Evolutionary conservation across 331 rosid species (phyloP), one percentile per base, ranked within the genome.

Genomic region (Ulmus americana): DNA sequence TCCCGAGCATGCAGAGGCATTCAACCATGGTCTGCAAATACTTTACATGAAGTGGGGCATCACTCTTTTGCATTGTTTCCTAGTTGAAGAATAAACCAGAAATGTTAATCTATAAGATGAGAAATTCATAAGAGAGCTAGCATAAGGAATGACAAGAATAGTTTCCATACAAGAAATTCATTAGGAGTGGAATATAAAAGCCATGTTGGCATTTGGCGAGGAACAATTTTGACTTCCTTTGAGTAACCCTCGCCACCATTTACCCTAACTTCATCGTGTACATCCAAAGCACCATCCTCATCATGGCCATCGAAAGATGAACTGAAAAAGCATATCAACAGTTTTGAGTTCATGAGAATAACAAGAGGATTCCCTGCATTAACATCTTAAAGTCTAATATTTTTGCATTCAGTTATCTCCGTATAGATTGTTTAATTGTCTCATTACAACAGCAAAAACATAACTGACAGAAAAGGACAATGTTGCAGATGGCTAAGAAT

Each of bases 21-120:
- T 90, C 99, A 43, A 94, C 95, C 99, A 94, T 77, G 71, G 99
- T 94, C 74, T 87, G 97, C 70, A 94, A 79, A 82, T 94, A 94
- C 81, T 94, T 94, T 69, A 90, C 88, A 79, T 87, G 85, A 76
- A 81, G 91, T 0, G 91, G 90, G 63, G 96, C 88, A 78, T 85
- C 96, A 65, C 95, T 88, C 82, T 94, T 94, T 83, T 83, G 82
- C 49, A 94, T 84, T 71, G 88, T 65, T 82, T 94, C 99, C 99
- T 94, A 54, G 35, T 64, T 75, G 69, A 85, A 79, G 51, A 53
- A 67, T 60, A 61, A 61, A 53, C 55, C 55, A 20, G 64, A 62
- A 71, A 74, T 54, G 47, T 83, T 74, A 85, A 65, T 64, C 58
- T 51, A 38, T 64, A 73, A 58, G 55, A 83, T 12, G 59, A 68